Evolutionary conservation across 345 rosid species (phyloP).

Genomic region (Kernera saxatilis): DNA sequence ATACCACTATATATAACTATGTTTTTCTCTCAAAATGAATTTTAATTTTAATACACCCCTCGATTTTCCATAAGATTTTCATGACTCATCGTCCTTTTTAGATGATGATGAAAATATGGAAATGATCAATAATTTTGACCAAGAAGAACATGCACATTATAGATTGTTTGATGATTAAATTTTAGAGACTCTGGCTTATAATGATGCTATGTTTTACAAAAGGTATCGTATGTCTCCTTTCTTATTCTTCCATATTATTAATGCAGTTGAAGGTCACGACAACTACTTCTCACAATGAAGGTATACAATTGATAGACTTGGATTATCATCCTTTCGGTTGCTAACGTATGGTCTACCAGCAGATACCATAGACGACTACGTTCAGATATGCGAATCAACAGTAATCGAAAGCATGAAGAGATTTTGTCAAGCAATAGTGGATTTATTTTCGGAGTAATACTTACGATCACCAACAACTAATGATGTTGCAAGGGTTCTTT

Average conservation of each 20-base stretch:
- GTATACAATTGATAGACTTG: too few species aligned
- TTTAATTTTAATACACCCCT: too few species aligned
- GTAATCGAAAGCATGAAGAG: too few species aligned
- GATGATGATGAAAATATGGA: too few species aligned
- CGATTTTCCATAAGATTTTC: too few species aligned
- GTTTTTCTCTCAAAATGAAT: too few species aligned
- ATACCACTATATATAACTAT: too few species aligned
- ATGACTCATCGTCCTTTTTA: too few species aligned
- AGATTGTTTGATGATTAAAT: background rate
- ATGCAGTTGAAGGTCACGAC: background rate
- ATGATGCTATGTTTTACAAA: background rate
- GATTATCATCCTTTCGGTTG: background rate
- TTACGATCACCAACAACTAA: background rate
- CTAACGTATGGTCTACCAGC: too few species aligned
- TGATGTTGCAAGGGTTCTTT: background rate
- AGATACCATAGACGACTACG: background rate
- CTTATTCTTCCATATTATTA: background rate
- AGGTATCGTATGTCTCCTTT: background rate
- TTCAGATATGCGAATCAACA: background rate
- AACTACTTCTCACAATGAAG: background rate
- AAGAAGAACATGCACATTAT: background rate
- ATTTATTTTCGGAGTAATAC: background rate
- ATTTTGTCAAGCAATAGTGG: background rate
- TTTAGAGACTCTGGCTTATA: background rate
- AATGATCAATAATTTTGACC: too few species aligned